Percentiles rank a stretch among this genome's conserved stretches.
Conservation (phyloP, 306 rosid genomes). For the Prinsepia uniflora region DNA sequence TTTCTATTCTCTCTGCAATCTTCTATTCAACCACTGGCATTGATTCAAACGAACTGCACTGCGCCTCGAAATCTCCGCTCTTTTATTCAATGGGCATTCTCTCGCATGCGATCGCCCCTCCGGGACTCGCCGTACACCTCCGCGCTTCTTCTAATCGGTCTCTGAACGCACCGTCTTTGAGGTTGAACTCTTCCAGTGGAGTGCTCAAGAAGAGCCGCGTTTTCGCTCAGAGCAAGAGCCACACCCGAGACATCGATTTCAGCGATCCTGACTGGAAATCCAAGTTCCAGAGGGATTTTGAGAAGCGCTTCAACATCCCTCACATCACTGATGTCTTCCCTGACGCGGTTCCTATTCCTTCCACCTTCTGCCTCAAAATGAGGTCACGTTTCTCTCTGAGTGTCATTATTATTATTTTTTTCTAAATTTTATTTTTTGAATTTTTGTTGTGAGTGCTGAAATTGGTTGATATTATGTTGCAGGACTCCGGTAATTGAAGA, state of each 20-base stretch:
- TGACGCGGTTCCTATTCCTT: slow-evolving; percentile 67
- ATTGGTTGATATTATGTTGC: background rate
- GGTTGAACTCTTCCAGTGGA: slow-evolving; percentile 13
- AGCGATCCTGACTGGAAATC: slow-evolving; percentile 81
- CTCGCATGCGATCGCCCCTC: slow-evolving; percentile 47
- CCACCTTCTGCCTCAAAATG: slow-evolving; percentile 94
- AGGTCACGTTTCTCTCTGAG: slow-evolving; percentile 38
- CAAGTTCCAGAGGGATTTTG: slow-evolving; percentile 72
- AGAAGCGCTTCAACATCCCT: slow-evolving; percentile 70
- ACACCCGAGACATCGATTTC: slow-evolving; percentile 46
- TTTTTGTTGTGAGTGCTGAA: background rate
- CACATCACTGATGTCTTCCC: slow-evolving; percentile 68
- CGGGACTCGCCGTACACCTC: slow-evolving; percentile 29
- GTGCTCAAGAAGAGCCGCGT: slow-evolving; percentile 15
- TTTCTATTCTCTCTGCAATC: background rate
- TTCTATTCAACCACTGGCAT: background rate
- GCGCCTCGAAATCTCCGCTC: slow-evolving; percentile 19
- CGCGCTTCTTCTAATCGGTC: slow-evolving; percentile 25
- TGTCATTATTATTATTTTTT: background rate
- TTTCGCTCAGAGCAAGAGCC: slow-evolving; percentile 28
- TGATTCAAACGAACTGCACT: background rate
- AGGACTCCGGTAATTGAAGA: slow-evolving; percentile 70
- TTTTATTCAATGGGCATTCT: slow-evolving; percentile 48
- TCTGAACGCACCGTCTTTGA: background rate
- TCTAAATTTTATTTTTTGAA: background rate